phyloP scores from a whole-genome alignment of 345 rosid genomes.

The Hirschfeldia incana region DNA sequence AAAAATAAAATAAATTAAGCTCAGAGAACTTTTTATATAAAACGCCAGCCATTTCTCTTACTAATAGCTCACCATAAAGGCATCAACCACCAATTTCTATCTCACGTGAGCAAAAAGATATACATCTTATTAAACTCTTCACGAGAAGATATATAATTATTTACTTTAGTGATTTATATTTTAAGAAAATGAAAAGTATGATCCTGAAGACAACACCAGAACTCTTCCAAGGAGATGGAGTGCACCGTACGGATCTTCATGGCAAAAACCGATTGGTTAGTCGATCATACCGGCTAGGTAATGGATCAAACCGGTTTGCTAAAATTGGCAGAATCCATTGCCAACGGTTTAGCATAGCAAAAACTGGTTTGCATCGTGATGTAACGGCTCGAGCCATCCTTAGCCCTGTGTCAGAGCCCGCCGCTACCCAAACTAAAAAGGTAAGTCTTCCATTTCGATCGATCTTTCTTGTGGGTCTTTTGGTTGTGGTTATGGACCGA shows the following conservation, averaged over 20 bases:
- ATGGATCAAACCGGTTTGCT: slow-evolving; percentile 21
- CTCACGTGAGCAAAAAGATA: slow-evolving; percentile 17
- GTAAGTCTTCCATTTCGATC: slow-evolving; percentile 17
- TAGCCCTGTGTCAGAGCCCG: slow-evolving; percentile 38
- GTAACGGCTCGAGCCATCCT: slow-evolving; percentile 34
- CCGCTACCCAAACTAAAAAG: slow-evolving; percentile 23
- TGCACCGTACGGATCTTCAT: slow-evolving; percentile 29
- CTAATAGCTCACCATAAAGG: slow-evolving; percentile 28
- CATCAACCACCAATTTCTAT: slow-evolving; percentile 24
- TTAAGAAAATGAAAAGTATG: slow-evolving; percentile 39
- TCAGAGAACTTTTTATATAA: background rate
- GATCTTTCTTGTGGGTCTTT: background rate
- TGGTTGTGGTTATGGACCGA: background rate
- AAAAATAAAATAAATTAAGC: slow-evolving; percentile 17
- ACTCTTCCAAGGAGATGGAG: slow-evolving; percentile 36
- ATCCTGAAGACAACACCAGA: slow-evolving; percentile 38
- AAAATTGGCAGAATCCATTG: slow-evolving; percentile 18
- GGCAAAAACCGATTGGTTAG: slow-evolving; percentile 14
- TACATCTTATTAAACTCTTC: background rate
- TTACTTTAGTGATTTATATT: slow-evolving; percentile 14
- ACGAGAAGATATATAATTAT: background rate
- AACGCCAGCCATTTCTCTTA: slow-evolving; percentile 20
- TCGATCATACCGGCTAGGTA: slow-evolving; percentile 25
- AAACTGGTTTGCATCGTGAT: slow-evolving; percentile 26
- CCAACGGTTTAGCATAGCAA: slow-evolving; percentile 25